These are phyloP conservation scores for Coccomyxa sp. DNA, from an alignment of 139 green algal species.

Conservation along the genomic window DNA sequence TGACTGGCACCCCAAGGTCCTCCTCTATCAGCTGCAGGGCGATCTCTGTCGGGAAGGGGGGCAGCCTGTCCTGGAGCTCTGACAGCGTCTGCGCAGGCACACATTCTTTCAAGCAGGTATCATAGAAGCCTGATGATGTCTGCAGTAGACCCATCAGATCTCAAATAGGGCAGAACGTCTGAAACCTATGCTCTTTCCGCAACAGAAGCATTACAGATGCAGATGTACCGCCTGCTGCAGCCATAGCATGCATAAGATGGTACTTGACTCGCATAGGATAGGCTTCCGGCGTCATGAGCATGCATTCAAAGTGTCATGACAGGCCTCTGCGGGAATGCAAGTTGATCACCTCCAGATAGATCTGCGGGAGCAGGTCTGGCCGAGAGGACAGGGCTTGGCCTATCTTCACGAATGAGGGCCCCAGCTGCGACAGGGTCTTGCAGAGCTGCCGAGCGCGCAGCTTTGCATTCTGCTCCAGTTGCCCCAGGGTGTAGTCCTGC, in stretches of 20 bases:
- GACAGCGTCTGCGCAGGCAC: conserved; percentile 58
- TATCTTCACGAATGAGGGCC: conserved; percentile 88
- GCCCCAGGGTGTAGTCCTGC: conserved; percentile 59
- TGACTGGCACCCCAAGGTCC: conserved; percentile 67
- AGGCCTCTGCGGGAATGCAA: not conserved
- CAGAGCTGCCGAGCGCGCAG: conserved; percentile 61
- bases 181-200: too few species aligned
- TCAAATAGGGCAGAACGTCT: too few species aligned
- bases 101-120: not conserved
- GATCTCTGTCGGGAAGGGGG: conserved; percentile 35
- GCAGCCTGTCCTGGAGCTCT: conserved; percentile 67
- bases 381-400: conserved; percentile 64
- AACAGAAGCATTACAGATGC: too few species aligned
- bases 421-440: conserved; percentile 54
- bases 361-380: conserved; percentile 62
- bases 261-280: too few species aligned
- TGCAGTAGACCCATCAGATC: too few species aligned
- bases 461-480: conserved; percentile 53
- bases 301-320: too few species aligned
- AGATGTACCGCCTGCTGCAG: too few species aligned
- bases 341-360: conserved; percentile 49
- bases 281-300: too few species aligned
- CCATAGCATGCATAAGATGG: too few species aligned
- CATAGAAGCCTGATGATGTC: too few species aligned
- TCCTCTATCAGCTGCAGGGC: conserved; percentile 71